Evolutionary conservation across 2,329 filamentous ascomycete genomes (phyloP).

Genomic region (Fusarium newnesense): DNA sequence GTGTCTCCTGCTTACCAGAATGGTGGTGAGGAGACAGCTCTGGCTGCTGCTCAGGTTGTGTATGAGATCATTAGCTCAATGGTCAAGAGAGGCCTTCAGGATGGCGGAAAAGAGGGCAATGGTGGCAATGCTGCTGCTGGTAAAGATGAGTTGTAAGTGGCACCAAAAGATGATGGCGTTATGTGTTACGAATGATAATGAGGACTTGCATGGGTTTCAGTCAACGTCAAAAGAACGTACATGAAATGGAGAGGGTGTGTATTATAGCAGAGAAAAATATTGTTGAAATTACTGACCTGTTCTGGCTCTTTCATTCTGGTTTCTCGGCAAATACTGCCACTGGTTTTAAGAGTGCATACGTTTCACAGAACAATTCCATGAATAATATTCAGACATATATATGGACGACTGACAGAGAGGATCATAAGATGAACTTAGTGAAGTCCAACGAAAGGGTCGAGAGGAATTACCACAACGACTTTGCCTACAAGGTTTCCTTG

Average conservation of each 20-base stretch:
- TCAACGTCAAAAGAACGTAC: not conserved
- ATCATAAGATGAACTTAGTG: not conserved
- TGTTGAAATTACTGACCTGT: not conserved
- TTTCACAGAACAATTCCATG: not conserved
- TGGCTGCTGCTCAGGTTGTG: slow-evolving; percentile 85
- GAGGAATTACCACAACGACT: not conserved
- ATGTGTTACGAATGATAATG: slow-evolving; percentile 19
- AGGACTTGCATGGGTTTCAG: not conserved
- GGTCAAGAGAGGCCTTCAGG: slow-evolving; percentile 63
- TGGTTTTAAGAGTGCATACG: not conserved
- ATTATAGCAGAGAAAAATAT: not conserved
- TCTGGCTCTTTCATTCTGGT: not conserved
- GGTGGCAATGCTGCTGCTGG: slow-evolving; percentile 30
- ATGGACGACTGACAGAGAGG: not conserved
- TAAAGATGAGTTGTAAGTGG: slow-evolving; percentile 51
- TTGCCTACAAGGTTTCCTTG: not conserved
- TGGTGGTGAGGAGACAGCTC: slow-evolving; percentile 79
- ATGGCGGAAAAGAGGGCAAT: slow-evolving; percentile 50
- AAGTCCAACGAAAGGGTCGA: not conserved
- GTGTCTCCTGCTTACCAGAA: slow-evolving; percentile 85
- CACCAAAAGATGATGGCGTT: not conserved
- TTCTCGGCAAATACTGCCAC: not conserved
- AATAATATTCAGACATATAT: not conserved
- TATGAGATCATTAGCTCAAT: slow-evolving; percentile 87
- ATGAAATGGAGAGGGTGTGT: not conserved